Conservation (phyloP, 1,284 basidiomycete species). For the Malassezia psittaci region DNA sequence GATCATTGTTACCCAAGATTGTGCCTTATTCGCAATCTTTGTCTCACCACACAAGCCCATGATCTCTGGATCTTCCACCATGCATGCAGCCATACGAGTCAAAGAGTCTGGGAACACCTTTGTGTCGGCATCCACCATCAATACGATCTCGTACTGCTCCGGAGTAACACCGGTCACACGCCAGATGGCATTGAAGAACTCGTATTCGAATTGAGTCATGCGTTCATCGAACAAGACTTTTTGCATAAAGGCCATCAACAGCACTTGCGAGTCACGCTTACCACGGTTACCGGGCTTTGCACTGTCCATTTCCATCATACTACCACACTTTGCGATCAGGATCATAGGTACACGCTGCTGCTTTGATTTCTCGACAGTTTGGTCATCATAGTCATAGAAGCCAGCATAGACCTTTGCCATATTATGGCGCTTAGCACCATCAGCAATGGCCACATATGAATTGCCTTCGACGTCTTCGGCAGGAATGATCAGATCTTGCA, state of each 20-base stretch:
- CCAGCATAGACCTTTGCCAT: conserved; percentile 98
- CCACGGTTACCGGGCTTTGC: conserved; percentile 95
- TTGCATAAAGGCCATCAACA: conserved; percentile 51
- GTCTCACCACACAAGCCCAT: conserved; percentile 53
- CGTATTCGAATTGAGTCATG: conserved; percentile 51
- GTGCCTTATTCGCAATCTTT: conserved; percentile 52
- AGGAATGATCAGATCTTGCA: conserved; percentile 84
- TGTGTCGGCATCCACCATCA: conserved; percentile 52
- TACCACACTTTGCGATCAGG: conserved; percentile 68
- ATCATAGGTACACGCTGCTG: conserved; percentile 94
- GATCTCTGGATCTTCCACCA: conserved; percentile 52
- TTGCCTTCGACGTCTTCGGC: conserved; percentile 80
- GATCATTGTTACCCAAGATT: conserved; percentile 52
- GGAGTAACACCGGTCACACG: conserved; percentile 50
- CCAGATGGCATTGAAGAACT: conserved; percentile 52
- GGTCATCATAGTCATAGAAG: conserved; percentile 89
- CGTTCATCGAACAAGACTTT: conserved; percentile 52
- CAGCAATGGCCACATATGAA: conserved; percentile 95
- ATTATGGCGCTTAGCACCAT: conserved; percentile 97
- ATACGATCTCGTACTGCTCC: conserved; percentile 50
- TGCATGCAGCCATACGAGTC: conserved; percentile 50
- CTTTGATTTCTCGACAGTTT: conserved; percentile 81
- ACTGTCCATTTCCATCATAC: conserved; percentile 70
- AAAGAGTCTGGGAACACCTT: conserved; percentile 51
- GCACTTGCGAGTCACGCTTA: conserved; percentile 92